These are phyloP conservation scores for Cairneyella variabilis DNA, from an alignment of 495 filamentous ascomycete genomes.

Conservation along the genomic window DNA sequence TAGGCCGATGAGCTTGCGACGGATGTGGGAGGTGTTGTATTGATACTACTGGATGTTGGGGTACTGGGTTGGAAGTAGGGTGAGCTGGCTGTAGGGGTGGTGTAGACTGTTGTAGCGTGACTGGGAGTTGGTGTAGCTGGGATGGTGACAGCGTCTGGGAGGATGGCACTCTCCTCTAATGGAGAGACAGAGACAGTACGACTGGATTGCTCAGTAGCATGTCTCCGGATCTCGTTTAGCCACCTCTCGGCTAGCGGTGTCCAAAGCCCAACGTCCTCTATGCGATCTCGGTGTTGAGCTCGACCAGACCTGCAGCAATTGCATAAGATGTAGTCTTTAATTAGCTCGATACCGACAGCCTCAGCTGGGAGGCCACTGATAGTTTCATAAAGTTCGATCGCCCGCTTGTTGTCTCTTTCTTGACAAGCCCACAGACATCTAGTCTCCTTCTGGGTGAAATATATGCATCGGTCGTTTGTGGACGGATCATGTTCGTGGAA, in stretches of 20 bases:
- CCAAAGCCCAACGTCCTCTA: constrained; percentile 2
- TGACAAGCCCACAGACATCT: neutral
- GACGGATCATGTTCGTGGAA: constrained; percentile 13
- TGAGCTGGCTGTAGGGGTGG: neutral
- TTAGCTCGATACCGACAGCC: constrained; percentile 2
- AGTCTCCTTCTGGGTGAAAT: neutral
- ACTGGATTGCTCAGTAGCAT: neutral
- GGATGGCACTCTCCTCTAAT: neutral
- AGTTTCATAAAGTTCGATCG: constrained; percentile 4
- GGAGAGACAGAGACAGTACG: neutral
- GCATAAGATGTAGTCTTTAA: constrained; percentile 9
- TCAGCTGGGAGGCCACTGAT: constrained; percentile 3
- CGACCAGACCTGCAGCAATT: constrained; percentile 7
- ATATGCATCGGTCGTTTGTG: constrained; percentile 4
- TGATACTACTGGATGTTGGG: neutral
- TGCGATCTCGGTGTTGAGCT: constrained; percentile 5
- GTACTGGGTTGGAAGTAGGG: neutral
- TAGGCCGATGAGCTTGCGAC: neutral
- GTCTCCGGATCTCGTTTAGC: constrained; percentile 8
- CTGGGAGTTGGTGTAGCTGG: neutral
- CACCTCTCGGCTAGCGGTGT: constrained; percentile 8
- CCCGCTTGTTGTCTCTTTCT: neutral
- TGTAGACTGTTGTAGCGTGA: neutral
- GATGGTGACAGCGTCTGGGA: neutral
- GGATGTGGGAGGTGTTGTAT: neutral